phyloP scores from a whole-genome alignment of 352 stramenopile genomes.

The Globisporangium carolinianum region DNA sequence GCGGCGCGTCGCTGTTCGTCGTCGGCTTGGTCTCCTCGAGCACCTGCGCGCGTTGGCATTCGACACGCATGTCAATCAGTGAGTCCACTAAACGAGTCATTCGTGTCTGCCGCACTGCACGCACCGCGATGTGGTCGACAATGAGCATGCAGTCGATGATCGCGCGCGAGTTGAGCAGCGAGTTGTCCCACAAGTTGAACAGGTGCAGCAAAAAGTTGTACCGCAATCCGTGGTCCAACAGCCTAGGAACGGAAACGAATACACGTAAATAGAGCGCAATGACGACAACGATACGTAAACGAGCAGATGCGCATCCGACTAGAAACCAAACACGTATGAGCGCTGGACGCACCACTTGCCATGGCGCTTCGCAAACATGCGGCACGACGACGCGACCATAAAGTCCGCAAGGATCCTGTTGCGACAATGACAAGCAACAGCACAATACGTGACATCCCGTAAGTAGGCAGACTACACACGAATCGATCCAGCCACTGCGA shows the following conservation, averaged over 20 bases:
- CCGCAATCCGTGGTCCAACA: slow-evolving; percentile 66
- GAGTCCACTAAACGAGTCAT: too few relatives aligned
- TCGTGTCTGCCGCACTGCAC: background rate
- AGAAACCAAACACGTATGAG: background rate
- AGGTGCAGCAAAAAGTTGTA: slow-evolving; percentile 87
- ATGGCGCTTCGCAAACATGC: slow-evolving; percentile 75
- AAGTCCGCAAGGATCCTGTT: slow-evolving; percentile 77
- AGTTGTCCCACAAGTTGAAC: slow-evolving; percentile 90
- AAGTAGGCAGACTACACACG: too few relatives aligned
- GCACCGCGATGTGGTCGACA: slow-evolving; percentile 58
- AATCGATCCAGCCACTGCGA: too few relatives aligned
- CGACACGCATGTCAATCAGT: too few relatives aligned
- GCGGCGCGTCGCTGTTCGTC: background rate
- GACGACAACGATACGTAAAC: too few relatives aligned
- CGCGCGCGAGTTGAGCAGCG: slow-evolving; percentile 71
- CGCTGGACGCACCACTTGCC: slow-evolving; percentile 54
- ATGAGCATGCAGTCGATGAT: slow-evolving; percentile 88
- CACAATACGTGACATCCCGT: background rate
- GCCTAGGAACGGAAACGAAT: slow-evolving; percentile 20
- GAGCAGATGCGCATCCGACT: too few relatives aligned
- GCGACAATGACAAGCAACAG: background rate
- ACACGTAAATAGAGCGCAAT: background rate
- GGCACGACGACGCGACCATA: slow-evolving; percentile 81
- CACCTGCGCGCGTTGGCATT: slow-evolving; percentile 10
- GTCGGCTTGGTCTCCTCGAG: slow-evolving; percentile 26